These are phyloP conservation scores for Castanopsis chinensis DNA, from an alignment of 306 rosid species.

Conservation along the genomic window DNA sequence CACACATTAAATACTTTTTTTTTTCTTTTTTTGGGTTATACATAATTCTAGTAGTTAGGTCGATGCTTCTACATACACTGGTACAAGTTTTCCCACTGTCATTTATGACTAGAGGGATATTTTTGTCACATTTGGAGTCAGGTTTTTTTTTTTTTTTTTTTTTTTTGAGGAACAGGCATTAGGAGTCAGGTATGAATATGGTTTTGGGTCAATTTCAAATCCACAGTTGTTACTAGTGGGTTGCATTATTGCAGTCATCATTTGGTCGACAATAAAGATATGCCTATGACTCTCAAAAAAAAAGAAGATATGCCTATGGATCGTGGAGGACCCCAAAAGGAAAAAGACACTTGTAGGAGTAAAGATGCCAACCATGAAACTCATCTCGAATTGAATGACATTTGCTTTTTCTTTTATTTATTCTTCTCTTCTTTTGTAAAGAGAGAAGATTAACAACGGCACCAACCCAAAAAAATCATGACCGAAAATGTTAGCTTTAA, in stretches of 20 bases:
- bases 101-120: background rate
- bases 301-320: background rate
- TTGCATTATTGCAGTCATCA: background rate
- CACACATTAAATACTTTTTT: too few species aligned
- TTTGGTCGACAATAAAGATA: background rate
- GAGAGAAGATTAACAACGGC: too few species aligned
- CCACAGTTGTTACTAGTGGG: background rate
- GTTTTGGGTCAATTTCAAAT: background rate
- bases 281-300: background rate
- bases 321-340: slow-evolving; percentile 10
- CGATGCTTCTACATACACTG: too few species aligned
- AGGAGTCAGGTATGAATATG: background rate
- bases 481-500: too few species aligned
- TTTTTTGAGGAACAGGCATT: too few species aligned
- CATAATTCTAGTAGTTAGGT: too few species aligned
- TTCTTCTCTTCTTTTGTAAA: background rate
- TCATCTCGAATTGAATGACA: background rate
- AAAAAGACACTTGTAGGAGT: background rate
- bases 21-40: too few species aligned
- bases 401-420: background rate
- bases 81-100: too few species aligned
- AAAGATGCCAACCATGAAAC: background rate
- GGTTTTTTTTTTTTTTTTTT: background rate
- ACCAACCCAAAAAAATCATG: too few species aligned
- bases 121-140: background rate